phyloP scores from a whole-genome alignment of 2,329 filamentous ascomycete species.

The Penicillium sp. region DNA sequence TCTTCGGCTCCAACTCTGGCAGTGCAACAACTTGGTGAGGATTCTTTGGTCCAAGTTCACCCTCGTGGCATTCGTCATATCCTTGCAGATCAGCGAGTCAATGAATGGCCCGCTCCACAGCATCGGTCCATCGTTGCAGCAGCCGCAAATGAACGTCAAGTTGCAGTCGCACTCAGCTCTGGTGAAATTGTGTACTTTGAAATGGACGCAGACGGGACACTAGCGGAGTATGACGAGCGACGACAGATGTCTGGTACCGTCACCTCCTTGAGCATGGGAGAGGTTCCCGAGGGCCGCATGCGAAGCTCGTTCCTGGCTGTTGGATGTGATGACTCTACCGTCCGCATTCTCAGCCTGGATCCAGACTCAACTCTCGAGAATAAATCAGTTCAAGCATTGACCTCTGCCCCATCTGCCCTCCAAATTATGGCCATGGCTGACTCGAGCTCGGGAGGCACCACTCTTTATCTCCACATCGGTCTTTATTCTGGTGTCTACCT shows the following conservation, averaged over 20 bases:
- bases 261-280: conserved; percentile 87
- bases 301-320: conserved; percentile 93
- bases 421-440: conserved; percentile 96
- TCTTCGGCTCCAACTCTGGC: conserved; percentile 85
- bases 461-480: conserved; percentile 92
- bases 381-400: conserved; percentile 91
- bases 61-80: conserved; percentile 96
- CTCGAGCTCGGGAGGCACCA: conserved; percentile 81
- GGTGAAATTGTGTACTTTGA: conserved; percentile 98
- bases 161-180: conserved; percentile 89
- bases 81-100: conserved; percentile 69
- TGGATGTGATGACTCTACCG: conserved; percentile 93
- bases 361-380: conserved; percentile 87
- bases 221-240: conserved; percentile 93
- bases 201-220: conserved; percentile 84
- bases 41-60: conserved; percentile 89
- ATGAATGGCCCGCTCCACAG: conserved; percentile 90
- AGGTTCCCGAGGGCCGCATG: conserved; percentile 83
- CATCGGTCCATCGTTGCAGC: conserved; percentile 95
- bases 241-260: conserved; percentile 94
- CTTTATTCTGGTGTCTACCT: conserved; percentile 95
- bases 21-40: conserved; percentile 89
- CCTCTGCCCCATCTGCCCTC: conserved; percentile 81
- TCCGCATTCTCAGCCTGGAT: conserved; percentile 85
- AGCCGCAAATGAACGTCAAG: conserved; percentile 87